Conservation (phyloP, 2,329 filamentous ascomycete genomes). For the Pyricularia grisea region DNA sequence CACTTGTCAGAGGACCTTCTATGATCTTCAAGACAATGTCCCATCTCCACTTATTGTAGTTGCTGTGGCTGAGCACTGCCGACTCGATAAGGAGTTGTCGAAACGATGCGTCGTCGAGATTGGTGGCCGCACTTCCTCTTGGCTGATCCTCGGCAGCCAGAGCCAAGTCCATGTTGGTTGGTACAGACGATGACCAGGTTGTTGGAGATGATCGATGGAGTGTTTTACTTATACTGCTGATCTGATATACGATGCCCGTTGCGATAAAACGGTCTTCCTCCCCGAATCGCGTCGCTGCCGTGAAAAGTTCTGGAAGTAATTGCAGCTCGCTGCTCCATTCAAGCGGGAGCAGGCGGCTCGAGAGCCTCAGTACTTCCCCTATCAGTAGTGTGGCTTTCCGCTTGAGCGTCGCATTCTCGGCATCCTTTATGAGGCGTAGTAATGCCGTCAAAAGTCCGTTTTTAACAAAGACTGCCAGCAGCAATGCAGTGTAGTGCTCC, state of each 20-base stretch:
- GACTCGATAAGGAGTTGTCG: slow-evolving; percentile 64
- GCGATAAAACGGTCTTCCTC: slow-evolving; percentile 68
- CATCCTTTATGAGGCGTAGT: slow-evolving; percentile 56
- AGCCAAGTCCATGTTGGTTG: not conserved
- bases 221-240: slow-evolving; percentile 92
- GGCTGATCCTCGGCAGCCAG: slow-evolving; percentile 41
- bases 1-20: slow-evolving; percentile 82
- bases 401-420: slow-evolving; percentile 61
- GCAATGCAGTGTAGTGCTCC: slow-evolving; percentile 85
- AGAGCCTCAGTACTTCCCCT: slow-evolving; percentile 82
- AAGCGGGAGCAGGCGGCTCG: slow-evolving; percentile 74
- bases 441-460: slow-evolving; percentile 60
- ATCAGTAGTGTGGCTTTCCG: slow-evolving; percentile 86
- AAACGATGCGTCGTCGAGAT: slow-evolving; percentile 53
- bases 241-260: slow-evolving; percentile 90
- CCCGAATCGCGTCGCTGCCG: slow-evolving; percentile 62
- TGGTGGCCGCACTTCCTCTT: slow-evolving; percentile 36
- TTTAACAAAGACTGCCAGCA: slow-evolving; percentile 77
- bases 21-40: slow-evolving; percentile 84
- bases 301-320: slow-evolving; percentile 76
- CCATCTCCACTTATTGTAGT: slow-evolving; percentile 97
- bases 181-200: slow-evolving; percentile 22
- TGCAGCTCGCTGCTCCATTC: slow-evolving; percentile 79
- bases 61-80: slow-evolving; percentile 78
- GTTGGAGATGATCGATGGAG: slow-evolving; percentile 68